These are phyloP conservation scores for Jatropha curcas DNA, from an alignment of 345 rosid genomes.

Conservation along the genomic window DNA sequence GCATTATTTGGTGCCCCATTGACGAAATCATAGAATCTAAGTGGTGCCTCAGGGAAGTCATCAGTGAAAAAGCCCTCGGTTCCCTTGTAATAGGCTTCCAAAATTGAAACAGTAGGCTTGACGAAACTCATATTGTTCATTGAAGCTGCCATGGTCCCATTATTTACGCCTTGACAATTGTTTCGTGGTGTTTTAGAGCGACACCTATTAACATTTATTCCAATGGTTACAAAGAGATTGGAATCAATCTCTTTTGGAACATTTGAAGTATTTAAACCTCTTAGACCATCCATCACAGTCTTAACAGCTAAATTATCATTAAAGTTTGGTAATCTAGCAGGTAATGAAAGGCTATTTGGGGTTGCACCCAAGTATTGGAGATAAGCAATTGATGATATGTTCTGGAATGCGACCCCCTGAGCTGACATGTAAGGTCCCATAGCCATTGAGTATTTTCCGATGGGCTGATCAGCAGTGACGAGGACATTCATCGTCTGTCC, in stretches of 20 bases:
- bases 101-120: slow-evolving; percentile 56
- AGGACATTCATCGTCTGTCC: slow-evolving; percentile 89
- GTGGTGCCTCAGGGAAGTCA: slow-evolving; percentile 71
- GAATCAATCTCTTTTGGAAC: slow-evolving; percentile 60
- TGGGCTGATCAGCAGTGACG: slow-evolving; percentile 71
- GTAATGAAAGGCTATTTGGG: slow-evolving; percentile 49
- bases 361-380: slow-evolving; percentile 62
- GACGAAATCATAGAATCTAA: slow-evolving; percentile 66
- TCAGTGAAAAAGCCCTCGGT: slow-evolving; percentile 60
- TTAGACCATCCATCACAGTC: slow-evolving; percentile 77
- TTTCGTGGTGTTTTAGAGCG: slow-evolving; percentile 47
- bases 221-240: slow-evolving; percentile 62
- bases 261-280: slow-evolving; percentile 48
- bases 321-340: slow-evolving; percentile 66
- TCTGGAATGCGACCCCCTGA: slow-evolving; percentile 55
- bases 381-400: slow-evolving; percentile 56
- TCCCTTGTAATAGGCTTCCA: slow-evolving; percentile 73
- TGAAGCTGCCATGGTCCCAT: slow-evolving; percentile 73
- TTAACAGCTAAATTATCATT: slow-evolving; percentile 67
- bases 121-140: slow-evolving; percentile 80
- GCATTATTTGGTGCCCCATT: slow-evolving; percentile 77
- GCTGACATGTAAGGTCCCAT: slow-evolving; percentile 83
- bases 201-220: slow-evolving; percentile 70
- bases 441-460: slow-evolving; percentile 73
- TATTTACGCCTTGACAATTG: slow-evolving; percentile 52